phyloP scores from a whole-genome alignment of 2,329 filamentous ascomycete species.

The Penicillium sp. region DNA sequence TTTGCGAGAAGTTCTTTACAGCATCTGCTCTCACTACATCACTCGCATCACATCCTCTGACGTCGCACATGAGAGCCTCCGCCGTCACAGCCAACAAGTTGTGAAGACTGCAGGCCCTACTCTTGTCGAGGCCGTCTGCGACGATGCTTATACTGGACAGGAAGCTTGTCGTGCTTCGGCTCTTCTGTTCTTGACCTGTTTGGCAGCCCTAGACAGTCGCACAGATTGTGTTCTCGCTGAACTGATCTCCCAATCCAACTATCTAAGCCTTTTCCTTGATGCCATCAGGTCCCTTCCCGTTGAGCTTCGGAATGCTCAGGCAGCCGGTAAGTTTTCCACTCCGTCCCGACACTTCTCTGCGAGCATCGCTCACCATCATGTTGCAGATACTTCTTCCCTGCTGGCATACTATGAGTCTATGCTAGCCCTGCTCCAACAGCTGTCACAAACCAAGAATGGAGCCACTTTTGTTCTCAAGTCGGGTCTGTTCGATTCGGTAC shows the following conservation, averaged over 20 bases:
- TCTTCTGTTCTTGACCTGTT: constrained; percentile 75
- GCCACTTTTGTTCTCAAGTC: constrained; percentile 86
- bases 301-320: constrained; percentile 66
- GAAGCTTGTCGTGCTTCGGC: constrained; percentile 81
- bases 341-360: neutral
- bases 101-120: constrained; percentile 79
- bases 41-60: constrained; percentile 61
- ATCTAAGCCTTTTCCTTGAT: constrained; percentile 86
- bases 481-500: constrained; percentile 79
- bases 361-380: constrained; percentile 3
- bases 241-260: constrained; percentile 80
- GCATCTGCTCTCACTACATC: constrained; percentile 85
- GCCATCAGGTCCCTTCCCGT: constrained; percentile 75
- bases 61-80: constrained; percentile 52
- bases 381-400: constrained; percentile 55
- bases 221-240: constrained; percentile 77
- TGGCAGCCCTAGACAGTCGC: constrained; percentile 72
- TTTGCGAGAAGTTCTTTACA: constrained; percentile 83
- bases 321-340: constrained; percentile 53
- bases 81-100: constrained; percentile 62
- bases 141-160: constrained; percentile 87
- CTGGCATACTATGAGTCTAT: constrained; percentile 70
- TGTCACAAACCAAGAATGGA: constrained; percentile 81
- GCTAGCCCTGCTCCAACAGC: constrained; percentile 77
- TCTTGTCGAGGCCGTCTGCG: constrained; percentile 82